These are phyloP conservation scores for Mycena filopes DNA, from an alignment of 768 basidiomycete species.

Conservation along the genomic window DNA sequence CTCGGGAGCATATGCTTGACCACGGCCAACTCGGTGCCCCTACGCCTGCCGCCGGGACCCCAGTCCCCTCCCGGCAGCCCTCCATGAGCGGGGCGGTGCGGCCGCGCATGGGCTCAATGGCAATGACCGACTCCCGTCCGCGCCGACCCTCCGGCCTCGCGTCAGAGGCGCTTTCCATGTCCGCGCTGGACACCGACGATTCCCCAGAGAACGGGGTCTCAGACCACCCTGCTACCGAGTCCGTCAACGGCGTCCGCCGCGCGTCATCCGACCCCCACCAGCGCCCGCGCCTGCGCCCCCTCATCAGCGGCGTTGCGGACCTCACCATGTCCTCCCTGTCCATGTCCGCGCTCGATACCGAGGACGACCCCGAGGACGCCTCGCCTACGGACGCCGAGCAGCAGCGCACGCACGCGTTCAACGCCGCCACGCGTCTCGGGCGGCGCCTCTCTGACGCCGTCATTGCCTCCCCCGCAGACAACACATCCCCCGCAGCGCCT, in stretches of 20 bases:
- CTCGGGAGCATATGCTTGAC: constrained; percentile 93
- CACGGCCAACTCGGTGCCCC: constrained; percentile 82
- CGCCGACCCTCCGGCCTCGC: constrained; percentile 47
- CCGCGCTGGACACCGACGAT: constrained; percentile 46
- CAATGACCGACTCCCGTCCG: constrained; percentile 35
- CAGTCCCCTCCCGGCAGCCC: constrained; percentile 54
- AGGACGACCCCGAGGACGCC: constrained; percentile 53
- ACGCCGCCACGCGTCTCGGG: constrained; percentile 50
- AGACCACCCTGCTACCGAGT: not conserved
- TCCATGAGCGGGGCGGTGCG: constrained; percentile 38
- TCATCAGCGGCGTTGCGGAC: constrained; percentile 35
- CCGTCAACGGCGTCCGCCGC: not conserved
- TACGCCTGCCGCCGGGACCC: constrained; percentile 64
- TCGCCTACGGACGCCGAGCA: constrained; percentile 30
- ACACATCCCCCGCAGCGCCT: constrained; percentile 25
- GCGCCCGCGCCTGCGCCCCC: constrained; percentile 32
- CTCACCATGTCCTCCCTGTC: constrained; percentile 47
- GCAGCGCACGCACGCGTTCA: constrained; percentile 34
- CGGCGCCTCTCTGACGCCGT: constrained; percentile 56
- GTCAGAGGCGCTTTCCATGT: constrained; percentile 53
- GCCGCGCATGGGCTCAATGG: constrained; percentile 34
- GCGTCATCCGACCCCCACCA: constrained; percentile 25
- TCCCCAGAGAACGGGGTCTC: constrained; percentile 28
- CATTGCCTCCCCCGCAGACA: constrained; percentile 39
- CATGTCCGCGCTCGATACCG: constrained; percentile 64